phyloP scores from a whole-genome alignment of 805 yeast genomes.

The Ogataea pilisensis region DNA sequence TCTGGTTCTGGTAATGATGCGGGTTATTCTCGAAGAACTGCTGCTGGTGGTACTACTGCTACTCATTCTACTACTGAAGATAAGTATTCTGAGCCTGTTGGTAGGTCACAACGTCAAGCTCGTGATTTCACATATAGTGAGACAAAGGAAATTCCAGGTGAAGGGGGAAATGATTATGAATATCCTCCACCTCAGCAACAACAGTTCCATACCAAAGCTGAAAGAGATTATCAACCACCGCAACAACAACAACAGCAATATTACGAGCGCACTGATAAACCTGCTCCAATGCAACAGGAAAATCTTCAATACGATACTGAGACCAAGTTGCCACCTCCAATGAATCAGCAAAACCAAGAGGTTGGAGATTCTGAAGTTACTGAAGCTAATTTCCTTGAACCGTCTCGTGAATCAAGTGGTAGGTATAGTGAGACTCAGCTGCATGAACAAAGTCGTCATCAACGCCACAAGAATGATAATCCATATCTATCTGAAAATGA shows the following conservation, averaged over 20 bases:
- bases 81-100: background rate
- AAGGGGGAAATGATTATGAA: background rate
- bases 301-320: background rate
- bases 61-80: background rate
- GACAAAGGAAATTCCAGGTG: background rate
- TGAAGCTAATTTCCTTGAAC: constrained; percentile 5
- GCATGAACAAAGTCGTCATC: background rate
- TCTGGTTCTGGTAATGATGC: constrained; percentile 3
- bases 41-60: too few relatives aligned
- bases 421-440: background rate
- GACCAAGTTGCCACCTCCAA: background rate
- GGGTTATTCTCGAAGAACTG: too few relatives aligned
- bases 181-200: background rate
- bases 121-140: background rate
- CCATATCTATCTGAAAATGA: constrained; percentile 13
- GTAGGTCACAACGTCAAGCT: background rate
- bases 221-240: background rate
- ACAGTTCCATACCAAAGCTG: background rate
- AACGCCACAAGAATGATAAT: constrained; percentile 6
- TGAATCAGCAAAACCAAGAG: background rate
- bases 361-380: constrained; percentile 5
- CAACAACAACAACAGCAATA: background rate
- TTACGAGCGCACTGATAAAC: background rate
- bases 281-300: background rate
- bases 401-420: background rate